Evolutionary conservation across 192 early-diverging fungal genomes (phyloP).

Genomic region (Funneliformis geosporum): DNA sequence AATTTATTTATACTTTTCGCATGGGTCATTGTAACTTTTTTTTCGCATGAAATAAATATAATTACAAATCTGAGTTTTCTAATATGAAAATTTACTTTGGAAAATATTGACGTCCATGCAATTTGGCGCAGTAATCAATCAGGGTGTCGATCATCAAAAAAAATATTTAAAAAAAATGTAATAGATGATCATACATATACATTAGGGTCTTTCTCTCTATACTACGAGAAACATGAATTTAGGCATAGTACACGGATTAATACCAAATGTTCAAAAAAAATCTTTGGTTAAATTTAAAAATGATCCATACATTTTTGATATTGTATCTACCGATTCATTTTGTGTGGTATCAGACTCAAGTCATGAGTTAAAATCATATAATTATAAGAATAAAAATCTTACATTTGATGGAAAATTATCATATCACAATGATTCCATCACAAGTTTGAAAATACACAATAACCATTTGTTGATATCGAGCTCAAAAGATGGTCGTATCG

Average conservation of each 20-base stretch:
- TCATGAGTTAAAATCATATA: slow-evolving; percentile 66
- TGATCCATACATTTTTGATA: slow-evolving; percentile 55
- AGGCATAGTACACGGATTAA: background rate
- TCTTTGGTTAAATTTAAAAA: background rate
- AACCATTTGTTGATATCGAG: slow-evolving; percentile 60
- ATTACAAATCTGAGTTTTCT: no score
- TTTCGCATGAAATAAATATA: no score
- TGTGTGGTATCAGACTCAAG: slow-evolving; percentile 63
- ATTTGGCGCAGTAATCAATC: no score
- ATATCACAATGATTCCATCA: slow-evolving; percentile 63
- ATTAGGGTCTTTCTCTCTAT: no score
- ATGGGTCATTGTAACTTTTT: no score
- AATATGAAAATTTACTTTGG: no score
- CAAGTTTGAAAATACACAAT: slow-evolving; percentile 60
- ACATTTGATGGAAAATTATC: slow-evolving; percentile 48
- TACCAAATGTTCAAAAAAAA: background rate
- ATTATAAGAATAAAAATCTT: slow-evolving; percentile 53
- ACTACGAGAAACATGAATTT: background rate
- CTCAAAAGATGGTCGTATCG: slow-evolving; percentile 64
- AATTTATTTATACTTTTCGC: no score
- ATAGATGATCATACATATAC: no score
- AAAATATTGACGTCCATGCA: no score
- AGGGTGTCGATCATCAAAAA: no score
- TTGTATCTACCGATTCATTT: slow-evolving; percentile 45
- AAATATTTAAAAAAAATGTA: no score